phyloP scores from a whole-genome alignment of 768 basidiomycete species.

The Lyophyllum semitale region DNA sequence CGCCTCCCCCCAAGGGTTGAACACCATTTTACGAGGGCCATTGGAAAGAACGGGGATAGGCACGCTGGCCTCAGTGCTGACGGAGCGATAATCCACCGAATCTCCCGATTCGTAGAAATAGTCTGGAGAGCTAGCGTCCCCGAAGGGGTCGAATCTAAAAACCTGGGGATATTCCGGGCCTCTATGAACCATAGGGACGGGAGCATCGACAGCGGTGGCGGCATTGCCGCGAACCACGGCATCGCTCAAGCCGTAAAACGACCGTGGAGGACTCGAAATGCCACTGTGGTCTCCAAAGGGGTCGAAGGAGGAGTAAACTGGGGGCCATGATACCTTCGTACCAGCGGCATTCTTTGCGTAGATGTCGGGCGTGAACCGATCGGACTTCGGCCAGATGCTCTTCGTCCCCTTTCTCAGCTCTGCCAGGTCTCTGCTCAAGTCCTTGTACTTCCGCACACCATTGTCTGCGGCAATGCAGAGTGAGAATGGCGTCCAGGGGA shows the following conservation, averaged over 20 bases:
- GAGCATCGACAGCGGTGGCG: not conserved
- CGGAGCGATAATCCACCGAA: not conserved
- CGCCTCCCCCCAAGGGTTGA: not conserved
- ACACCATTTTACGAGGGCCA: not conserved
- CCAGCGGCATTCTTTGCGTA: not conserved
- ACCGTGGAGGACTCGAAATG: not conserved
- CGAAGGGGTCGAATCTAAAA: not conserved
- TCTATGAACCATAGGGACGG: too few relatives aligned
- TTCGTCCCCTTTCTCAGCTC: slow-evolving; percentile 3
- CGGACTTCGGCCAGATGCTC: not conserved
- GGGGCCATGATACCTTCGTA: not conserved
- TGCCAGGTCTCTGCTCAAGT: slow-evolving; percentile 3
- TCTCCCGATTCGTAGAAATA: not conserved
- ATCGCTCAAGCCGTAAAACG: not conserved
- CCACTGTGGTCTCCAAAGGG: not conserved
- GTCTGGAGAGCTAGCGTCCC: not conserved
- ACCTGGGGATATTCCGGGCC: not conserved
- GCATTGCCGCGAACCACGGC: not conserved
- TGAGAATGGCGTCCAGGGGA: not conserved
- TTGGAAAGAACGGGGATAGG: not conserved
- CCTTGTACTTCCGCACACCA: not conserved
- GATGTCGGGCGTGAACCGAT: not conserved
- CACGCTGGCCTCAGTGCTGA: not conserved
- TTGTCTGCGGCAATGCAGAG: not conserved
- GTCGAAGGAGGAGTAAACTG: not conserved